Base-by-base conservation (phyloP, 352 stramenopile species). In the Nothophytophthora sp. region DNA sequence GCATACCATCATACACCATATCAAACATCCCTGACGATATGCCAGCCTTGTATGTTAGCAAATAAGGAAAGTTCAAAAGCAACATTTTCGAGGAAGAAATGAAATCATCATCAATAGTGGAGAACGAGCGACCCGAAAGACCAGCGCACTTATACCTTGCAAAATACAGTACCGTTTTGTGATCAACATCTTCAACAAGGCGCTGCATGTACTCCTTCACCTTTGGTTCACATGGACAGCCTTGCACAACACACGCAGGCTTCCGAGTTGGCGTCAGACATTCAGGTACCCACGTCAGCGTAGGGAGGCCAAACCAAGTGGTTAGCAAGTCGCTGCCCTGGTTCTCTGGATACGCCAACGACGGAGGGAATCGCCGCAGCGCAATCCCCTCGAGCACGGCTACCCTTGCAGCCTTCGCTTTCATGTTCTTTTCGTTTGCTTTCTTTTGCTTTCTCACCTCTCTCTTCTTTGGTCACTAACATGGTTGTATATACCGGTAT, bases 161-260 rank as follows among this genome's bases (percentile, higher is more conserved):
- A 41, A 35, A 42, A 28, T 42, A 38, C 30, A 41, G 16, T 34
- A 34, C 33, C 19, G 30, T 33, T 24, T 50, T 50, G 15, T 20
- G 15, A 37, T 16, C 32, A n/a, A 15, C 32, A 37, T 20, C 32
- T 37, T 37, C 36, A 42, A 29, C 36, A 22, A 28, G 36, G 25
- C 16, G 16, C 9, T 18, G 4, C 34, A 10, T 40, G n/a, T 50
- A 50, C n/a, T 50, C 30, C 25, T 34, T 50, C 22, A 50, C 11
- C 15, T 41, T 23, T 23, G 18, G 35, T 10, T 23, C 18, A 13
- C 40, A 48, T 7, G n/a, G 13, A 28, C 40, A 48, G 4, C 25
- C n/a, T 12, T 37, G 8, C 12, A 18, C 23, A 35, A 35, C 6
- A 35, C 23, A 46, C 19, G 19, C 19, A 23, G 39, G 7, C 23